phyloP scores from a whole-genome alignment of 179 eudicot genomes.

The Drosera spatulata region DNA sequence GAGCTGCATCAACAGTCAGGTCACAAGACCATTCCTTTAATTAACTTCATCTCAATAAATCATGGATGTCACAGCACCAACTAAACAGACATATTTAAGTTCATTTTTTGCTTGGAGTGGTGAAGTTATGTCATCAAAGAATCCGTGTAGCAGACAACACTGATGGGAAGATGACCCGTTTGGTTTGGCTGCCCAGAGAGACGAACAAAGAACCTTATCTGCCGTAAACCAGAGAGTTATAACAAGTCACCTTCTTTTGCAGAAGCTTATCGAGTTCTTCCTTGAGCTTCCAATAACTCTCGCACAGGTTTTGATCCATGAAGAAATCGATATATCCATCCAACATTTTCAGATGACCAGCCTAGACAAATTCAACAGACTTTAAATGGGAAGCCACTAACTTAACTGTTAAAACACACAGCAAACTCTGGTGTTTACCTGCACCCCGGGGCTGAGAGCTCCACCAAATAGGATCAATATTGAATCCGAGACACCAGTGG shows the following conservation, averaged over 20 bases:
- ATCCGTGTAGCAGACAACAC: too few species aligned
- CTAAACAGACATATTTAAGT: too few species aligned
- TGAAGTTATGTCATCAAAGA: too few species aligned
- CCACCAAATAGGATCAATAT: constrained; percentile 93
- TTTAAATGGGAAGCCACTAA: background rate
- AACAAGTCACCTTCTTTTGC: constrained; percentile 54
- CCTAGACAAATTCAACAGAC: constrained; percentile 18
- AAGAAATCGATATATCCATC: constrained; percentile 89
- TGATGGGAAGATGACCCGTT: too few species aligned
- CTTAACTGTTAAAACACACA: background rate
- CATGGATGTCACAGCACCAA: too few species aligned
- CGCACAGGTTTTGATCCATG: constrained; percentile 86
- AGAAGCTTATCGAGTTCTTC: constrained; percentile 76
- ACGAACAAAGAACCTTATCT: too few species aligned
- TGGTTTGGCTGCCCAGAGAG: too few species aligned
- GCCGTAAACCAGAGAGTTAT: background rate
- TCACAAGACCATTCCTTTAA: background rate
- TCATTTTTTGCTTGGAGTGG: too few species aligned
- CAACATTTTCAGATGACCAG: constrained; percentile 91
- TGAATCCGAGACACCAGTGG: constrained; percentile 95
- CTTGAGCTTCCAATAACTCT: constrained; percentile 78
- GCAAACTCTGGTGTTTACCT: constrained; percentile 25
- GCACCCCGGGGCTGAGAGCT: constrained; percentile 50
- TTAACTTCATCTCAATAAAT: too few species aligned
- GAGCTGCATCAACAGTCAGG: constrained; percentile 44